Percentiles rank a stretch among this genome's conserved stretches.
Conservation (phyloP, 768 basidiomycete species). For the Suillus occidentalis region DNA sequence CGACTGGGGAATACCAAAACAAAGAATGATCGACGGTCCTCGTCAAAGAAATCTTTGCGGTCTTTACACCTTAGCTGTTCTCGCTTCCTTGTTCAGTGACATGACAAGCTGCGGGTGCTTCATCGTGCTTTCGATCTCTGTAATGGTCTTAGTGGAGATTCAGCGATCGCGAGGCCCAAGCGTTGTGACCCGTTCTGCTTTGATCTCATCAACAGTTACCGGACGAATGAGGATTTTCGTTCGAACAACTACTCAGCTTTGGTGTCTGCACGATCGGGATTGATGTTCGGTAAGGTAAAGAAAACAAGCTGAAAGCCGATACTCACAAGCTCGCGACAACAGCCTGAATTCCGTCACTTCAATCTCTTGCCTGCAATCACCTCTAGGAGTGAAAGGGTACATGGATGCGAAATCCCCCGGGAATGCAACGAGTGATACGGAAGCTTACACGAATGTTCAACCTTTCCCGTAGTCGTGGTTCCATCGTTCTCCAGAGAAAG, state of each 20-base stretch:
- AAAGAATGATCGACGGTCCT: not conserved
- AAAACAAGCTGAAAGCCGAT: not conserved
- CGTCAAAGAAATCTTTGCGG: not conserved
- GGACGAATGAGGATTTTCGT: not conserved
- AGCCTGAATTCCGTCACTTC: not conserved
- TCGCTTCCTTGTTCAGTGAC: not conserved
- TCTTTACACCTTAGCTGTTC: not conserved
- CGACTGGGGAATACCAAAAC: not conserved
- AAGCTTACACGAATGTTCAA: not conserved
- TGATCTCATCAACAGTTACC: not conserved
- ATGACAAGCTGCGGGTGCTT: not conserved
- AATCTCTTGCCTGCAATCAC: not conserved
- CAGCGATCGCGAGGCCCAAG: not conserved
- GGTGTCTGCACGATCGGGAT: not conserved
- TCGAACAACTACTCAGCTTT: not conserved
- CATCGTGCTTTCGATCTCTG: not conserved
- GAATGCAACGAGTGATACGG: not conserved
- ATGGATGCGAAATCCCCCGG: not conserved
- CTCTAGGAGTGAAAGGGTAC: not conserved
- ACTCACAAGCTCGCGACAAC: not conserved
- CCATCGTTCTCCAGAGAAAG: not conserved
- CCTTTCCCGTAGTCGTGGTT: not conserved
- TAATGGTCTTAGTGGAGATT: not conserved
- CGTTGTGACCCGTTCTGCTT: not conserved
- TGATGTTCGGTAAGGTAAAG: not conserved